Percentiles rank a stretch among this genome's conserved stretches.
phyloP scores from a whole-genome alignment of 1,139 yeast genomes.

The Zygoascus hellenicus region DNA sequence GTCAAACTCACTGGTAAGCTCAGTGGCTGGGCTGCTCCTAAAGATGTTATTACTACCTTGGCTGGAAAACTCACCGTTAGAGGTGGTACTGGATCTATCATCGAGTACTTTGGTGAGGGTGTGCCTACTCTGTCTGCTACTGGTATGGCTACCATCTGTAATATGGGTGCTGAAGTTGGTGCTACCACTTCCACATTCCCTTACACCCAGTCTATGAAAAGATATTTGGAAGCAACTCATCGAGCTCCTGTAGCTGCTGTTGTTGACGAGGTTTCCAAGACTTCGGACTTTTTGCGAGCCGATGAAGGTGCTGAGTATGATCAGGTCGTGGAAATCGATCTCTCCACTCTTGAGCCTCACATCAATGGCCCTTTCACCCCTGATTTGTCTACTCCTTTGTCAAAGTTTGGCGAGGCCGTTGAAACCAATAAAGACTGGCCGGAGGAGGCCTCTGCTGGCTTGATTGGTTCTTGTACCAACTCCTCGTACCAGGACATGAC shows the following conservation, averaged over 20 bases:
- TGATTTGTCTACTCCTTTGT: slow-evolving; percentile 94
- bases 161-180: slow-evolving; percentile 99
- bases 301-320: slow-evolving; percentile 94
- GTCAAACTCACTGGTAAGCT: slow-evolving; percentile 93
- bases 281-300: slow-evolving; percentile 41
- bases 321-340: slow-evolving; percentile 88
- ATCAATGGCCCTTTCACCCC: slow-evolving; percentile 98
- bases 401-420: slow-evolving; percentile 78
- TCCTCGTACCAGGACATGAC: slow-evolving; percentile 99
- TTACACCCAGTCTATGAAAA: slow-evolving; percentile 84
- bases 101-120: slow-evolving; percentile 97
- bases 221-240: slow-evolving; percentile 82
- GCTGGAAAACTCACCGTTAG: slow-evolving; percentile 97
- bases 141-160: slow-evolving; percentile 99
- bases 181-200: slow-evolving; percentile 99
- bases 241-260: slow-evolving; percentile 73
- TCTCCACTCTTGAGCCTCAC: slow-evolving; percentile 91
- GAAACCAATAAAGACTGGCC: slow-evolving; percentile 80
- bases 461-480: slow-evolving; percentile 99
- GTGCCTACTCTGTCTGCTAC: slow-evolving; percentile 94
- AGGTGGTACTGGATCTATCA: slow-evolving; percentile 98
- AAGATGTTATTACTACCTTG: slow-evolving; percentile 90
- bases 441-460: slow-evolving; percentile 85
- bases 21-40: slow-evolving; percentile 98
- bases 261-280: slow-evolving; percentile 73